Conservation (phyloP, 495 filamentous ascomycete genomes). For the Tuber microsphaerosporum region DNA sequence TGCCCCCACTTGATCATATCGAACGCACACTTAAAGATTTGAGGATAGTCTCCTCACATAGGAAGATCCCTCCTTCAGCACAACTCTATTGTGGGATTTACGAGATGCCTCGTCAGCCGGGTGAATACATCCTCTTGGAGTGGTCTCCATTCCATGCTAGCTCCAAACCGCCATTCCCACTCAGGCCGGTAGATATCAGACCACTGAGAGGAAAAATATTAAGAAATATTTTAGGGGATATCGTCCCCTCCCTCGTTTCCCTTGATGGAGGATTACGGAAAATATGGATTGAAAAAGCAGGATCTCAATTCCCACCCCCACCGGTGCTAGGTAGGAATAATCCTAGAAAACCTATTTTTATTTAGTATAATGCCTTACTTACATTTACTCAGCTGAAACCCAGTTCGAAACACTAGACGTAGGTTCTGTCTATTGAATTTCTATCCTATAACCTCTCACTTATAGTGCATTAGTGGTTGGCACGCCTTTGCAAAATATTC, state of each 20-base stretch:
- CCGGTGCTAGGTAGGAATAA: background rate
- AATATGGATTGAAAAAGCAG: background rate
- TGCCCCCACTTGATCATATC: slow-evolving; percentile 10
- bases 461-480: background rate
- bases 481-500: background rate
- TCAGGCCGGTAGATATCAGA: background rate
- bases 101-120: background rate
- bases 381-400: background rate
- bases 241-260: slow-evolving; percentile 5
- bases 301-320: background rate
- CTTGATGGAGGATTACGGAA: background rate
- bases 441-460: too few species aligned
- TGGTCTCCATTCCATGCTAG: background rate
- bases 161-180: background rate
- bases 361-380: background rate
- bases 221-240: background rate
- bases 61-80: slow-evolving; percentile 4
- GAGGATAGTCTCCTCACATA: background rate
- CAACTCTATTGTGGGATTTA: slow-evolving; percentile 17
- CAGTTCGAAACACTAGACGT: background rate
- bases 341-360: background rate
- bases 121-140: slow-evolving; percentile 5
- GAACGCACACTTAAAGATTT: slow-evolving; percentile 10
- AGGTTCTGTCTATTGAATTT: too few species aligned
- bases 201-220: background rate